Conservation (phyloP, 768 basidiomycete genomes). For the Boletus vinaceobasis region DNA sequence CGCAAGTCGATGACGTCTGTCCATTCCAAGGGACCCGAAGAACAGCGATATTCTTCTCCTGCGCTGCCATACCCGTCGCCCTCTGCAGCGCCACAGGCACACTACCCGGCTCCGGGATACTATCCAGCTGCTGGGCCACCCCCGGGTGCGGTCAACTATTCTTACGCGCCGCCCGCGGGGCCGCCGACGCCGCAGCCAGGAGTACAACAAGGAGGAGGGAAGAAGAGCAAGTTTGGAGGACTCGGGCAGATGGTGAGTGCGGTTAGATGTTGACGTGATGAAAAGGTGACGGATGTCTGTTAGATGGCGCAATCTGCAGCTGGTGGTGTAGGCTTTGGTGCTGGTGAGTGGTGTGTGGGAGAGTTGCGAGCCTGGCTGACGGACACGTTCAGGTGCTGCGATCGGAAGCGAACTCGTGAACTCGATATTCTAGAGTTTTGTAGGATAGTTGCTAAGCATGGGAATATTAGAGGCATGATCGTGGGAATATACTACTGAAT, state of each 20-base stretch:
- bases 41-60: slow-evolving; percentile 16
- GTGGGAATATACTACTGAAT: slow-evolving; percentile 25
- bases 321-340: slow-evolving; percentile 48
- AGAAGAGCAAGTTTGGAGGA: slow-evolving; percentile 39
- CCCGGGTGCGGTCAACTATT: slow-evolving; percentile 9
- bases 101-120: slow-evolving; percentile 18
- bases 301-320: slow-evolving; percentile 34
- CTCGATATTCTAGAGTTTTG: slow-evolving; percentile 40
- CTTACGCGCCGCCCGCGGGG: slow-evolving; percentile 30
- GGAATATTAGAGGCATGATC: slow-evolving; percentile 7
- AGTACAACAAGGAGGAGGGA: slow-evolving; percentile 29
- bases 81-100: slow-evolving; percentile 12
- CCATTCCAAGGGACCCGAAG: slow-evolving; percentile 5
- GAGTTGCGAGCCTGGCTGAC: background rate
- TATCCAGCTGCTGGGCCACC: slow-evolving; percentile 12
- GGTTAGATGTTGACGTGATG: background rate
- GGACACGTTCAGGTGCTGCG: slow-evolving; percentile 36
- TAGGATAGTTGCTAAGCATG: slow-evolving; percentile 20
- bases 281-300: background rate
- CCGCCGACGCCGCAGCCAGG: slow-evolving; percentile 36
- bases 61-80: slow-evolving; percentile 18
- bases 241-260: slow-evolving; percentile 37
- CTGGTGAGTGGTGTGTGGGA: slow-evolving; percentile 27
- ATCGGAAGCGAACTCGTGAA: slow-evolving; percentile 44
- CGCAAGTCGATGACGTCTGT: slow-evolving; percentile 15